A percentile compares a stretch with the other conserved stretches of the same genome.
Evolutionary conservation across 148 eudicot genomes (phyloP).

Genomic region (Tetragonia tetragonoides): DNA sequence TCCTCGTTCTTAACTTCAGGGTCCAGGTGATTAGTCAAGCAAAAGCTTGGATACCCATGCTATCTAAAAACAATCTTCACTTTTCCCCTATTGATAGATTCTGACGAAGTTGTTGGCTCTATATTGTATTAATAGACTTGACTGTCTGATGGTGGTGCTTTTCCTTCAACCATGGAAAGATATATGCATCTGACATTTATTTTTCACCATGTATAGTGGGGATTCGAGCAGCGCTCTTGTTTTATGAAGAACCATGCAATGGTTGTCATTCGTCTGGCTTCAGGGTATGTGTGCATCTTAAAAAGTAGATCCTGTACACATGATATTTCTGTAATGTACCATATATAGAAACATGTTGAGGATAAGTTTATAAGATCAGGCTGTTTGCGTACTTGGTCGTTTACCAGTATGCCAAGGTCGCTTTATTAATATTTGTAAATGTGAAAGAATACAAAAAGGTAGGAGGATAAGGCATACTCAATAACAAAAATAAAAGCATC

Average conservation of each 20-base stretch:
- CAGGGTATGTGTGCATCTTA: slow-evolving; percentile 56
- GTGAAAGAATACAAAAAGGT: too few relatives aligned
- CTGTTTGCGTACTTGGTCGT: background rate
- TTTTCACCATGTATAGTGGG: slow-evolving; percentile 60
- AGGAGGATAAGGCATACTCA: too few relatives aligned
- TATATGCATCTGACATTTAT: background rate
- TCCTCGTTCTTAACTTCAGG: too few relatives aligned
- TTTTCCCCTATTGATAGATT: background rate
- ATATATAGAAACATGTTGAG: background rate
- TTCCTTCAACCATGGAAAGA: background rate
- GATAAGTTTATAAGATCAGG: background rate
- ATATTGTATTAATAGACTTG: background rate
- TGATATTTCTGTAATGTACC: background rate
- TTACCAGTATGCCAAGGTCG: background rate
- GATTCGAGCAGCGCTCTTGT: slow-evolving; percentile 78
- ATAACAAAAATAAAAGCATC: too few relatives aligned
- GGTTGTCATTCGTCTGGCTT: slow-evolving; percentile 64
- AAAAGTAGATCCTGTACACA: background rate
- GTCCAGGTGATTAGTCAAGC: too few relatives aligned
- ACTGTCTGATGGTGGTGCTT: background rate
- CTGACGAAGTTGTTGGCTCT: too few relatives aligned
- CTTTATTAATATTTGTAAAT: too few relatives aligned
- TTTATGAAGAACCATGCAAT: slow-evolving; percentile 89
- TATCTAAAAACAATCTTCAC: background rate
- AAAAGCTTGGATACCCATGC: too few relatives aligned